Conservation (phyloP, 768 basidiomycete species). For the Psilocybe cyanescens region DNA sequence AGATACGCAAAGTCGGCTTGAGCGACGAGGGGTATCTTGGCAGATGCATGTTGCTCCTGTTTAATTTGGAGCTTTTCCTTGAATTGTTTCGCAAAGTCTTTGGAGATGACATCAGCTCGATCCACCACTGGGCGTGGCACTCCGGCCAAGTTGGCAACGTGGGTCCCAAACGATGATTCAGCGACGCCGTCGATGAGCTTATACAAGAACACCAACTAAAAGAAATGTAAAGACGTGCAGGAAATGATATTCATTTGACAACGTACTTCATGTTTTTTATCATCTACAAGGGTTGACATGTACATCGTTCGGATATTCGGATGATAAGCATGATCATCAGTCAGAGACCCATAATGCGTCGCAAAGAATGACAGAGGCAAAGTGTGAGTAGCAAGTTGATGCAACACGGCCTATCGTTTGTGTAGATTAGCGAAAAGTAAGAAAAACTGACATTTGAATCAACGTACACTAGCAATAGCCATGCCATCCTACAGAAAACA, state of each 20-base stretch:
- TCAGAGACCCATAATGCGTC: slow-evolving; percentile 95
- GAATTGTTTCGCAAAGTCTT: slow-evolving; percentile 87
- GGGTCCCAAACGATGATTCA: slow-evolving; percentile 88
- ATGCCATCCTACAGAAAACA: slow-evolving; percentile 78
- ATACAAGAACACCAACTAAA: slow-evolving; percentile 90
- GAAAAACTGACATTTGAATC: slow-evolving; percentile 1
- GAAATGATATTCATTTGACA: neutral
- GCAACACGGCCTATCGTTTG: slow-evolving; percentile 75
- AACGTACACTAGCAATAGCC: slow-evolving; percentile 88
- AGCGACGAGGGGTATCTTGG: slow-evolving; percentile 72
- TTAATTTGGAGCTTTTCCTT: slow-evolving; percentile 75
- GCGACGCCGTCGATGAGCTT: slow-evolving; percentile 91
- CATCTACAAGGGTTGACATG: slow-evolving; percentile 94
- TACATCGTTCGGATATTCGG: slow-evolving; percentile 94
- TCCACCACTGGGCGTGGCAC: slow-evolving; percentile 85
- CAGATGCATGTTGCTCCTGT: slow-evolving; percentile 53
- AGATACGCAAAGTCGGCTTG: slow-evolving; percentile 94
- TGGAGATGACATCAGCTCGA: slow-evolving; percentile 86
- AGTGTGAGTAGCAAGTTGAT: slow-evolving; percentile 92
- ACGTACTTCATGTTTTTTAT: slow-evolving; percentile 84
- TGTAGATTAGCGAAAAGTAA: neutral
- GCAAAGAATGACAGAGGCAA: slow-evolving; percentile 94
- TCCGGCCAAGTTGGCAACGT: slow-evolving; percentile 94
- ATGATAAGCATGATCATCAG: slow-evolving; percentile 91
- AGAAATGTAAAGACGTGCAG: slow-evolving; percentile 4